Evolutionary conservation across 2,329 filamentous ascomycete species (phyloP), one percentile per base, ranked within the genome.

Genomic region (Pseudopyricularia cyperi): DNA sequence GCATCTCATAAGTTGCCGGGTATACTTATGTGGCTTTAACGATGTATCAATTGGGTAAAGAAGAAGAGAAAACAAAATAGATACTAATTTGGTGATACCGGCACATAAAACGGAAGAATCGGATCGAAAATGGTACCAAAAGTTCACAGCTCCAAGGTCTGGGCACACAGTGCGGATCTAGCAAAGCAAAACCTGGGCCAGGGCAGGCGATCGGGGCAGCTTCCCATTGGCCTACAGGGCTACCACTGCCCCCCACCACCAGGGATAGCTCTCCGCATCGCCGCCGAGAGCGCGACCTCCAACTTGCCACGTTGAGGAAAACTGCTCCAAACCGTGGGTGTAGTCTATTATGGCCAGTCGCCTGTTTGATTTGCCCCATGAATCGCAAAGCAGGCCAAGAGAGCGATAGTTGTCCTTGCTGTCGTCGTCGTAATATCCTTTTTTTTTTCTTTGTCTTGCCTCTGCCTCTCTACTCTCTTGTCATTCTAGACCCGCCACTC

Each of bases 291-390:
- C 46, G 32, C 14, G 46, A 32, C 26, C 46, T 32, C 26, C 46
- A 24, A 34, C 47, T 49, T 49, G 47, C 35, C 47, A 49, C 47
- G 47, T 49, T 49, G 47, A 49, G 47, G 47, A 49, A 46, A 44
- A 44, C 19, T 26, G 39, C 39, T 44, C n/a, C 39, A 44, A 44
- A 44, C 39, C 19, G 22, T 24, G n/a, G n/a, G n/a, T n/a, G n/a
- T n/a, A n/a, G n/a, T n/a, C n/a, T n/a, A n/a, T n/a, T n/a, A n/a
- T n/a, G n/a, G n/a, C n/a, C n/a, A n/a, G n/a, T n/a, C n/a, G n/a
- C n/a, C n/a, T n/a, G n/a, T n/a, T n/a, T n/a, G n/a, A n/a, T n/a
- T n/a, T n/a, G n/a, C 39, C 39, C 39, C 39, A 44, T 44, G 39
- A 44, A 44, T 44, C 39, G 39, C 39, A 44, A 15, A 19, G 14